These are phyloP conservation scores for Corinectria fuckeliana DNA, from an alignment of 2,329 filamentous ascomycete genomes.

Conservation along the genomic window DNA sequence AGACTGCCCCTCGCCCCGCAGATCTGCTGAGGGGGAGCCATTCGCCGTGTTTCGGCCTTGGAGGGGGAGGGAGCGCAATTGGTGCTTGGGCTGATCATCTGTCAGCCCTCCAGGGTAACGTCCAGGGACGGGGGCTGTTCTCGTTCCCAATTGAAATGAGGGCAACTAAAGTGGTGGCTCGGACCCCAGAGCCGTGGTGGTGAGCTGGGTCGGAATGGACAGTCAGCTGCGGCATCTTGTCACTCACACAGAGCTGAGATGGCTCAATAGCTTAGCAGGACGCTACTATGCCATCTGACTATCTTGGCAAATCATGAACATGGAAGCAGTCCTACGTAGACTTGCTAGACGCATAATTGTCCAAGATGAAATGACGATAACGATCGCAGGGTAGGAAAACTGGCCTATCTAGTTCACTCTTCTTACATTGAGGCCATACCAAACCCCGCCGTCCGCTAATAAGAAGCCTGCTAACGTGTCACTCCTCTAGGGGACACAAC, in stretches of 20 bases:
- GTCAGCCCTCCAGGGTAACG: background rate
- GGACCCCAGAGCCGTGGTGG: background rate
- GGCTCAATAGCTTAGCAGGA: background rate
- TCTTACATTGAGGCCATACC: conserved; percentile 13
- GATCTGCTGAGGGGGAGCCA: background rate
- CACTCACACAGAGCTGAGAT: background rate
- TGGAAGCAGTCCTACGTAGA: background rate
- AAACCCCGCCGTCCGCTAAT: conserved; percentile 1
- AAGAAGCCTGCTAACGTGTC: conserved; percentile 10
- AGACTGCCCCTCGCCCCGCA: background rate
- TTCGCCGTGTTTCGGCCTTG: background rate
- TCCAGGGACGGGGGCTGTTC: background rate
- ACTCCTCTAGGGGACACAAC: background rate
- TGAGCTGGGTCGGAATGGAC: background rate
- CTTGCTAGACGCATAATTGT: background rate
- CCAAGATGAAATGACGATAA: background rate
- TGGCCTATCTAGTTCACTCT: background rate
- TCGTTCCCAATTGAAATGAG: conserved; percentile 10
- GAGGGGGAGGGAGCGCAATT: background rate
- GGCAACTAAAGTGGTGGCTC: background rate
- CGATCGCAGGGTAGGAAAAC: background rate
- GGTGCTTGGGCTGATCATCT: conserved; percentile 4
- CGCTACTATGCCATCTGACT: background rate
- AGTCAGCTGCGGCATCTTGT: background rate
- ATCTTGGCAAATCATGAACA: background rate